These are phyloP conservation scores for Cercospora janseana DNA, from an alignment of 2,329 filamentous ascomycete species.

Conservation along the genomic window DNA sequence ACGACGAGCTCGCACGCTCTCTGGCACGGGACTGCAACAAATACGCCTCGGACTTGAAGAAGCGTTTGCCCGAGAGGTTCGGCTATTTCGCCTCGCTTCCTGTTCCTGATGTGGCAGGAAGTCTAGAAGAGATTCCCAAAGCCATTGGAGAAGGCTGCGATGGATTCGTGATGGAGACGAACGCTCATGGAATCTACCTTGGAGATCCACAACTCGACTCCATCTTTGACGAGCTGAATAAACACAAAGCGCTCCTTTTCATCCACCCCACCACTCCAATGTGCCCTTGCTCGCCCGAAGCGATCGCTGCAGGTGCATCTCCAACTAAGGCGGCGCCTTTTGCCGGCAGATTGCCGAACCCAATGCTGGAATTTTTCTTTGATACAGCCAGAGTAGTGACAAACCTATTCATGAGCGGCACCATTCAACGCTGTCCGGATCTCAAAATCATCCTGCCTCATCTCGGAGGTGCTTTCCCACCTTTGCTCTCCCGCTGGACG, in stretches of 20 bases:
- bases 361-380: slow-evolving; percentile 55
- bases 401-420: slow-evolving; percentile 51
- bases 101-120: slow-evolving; percentile 50
- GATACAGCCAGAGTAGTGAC: slow-evolving; percentile 51
- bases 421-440: slow-evolving; percentile 47
- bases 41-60: slow-evolving; percentile 44
- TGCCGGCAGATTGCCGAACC: slow-evolving; percentile 41
- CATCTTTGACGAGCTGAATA: slow-evolving; percentile 52
- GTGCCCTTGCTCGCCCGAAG: slow-evolving; percentile 33
- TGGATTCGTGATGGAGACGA: slow-evolving; percentile 54
- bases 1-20: slow-evolving; percentile 39
- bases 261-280: slow-evolving; percentile 56
- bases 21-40: slow-evolving; percentile 45
- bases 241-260: slow-evolving; percentile 50
- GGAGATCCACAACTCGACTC: slow-evolving; percentile 48
- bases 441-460: slow-evolving; percentile 53
- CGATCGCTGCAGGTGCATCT: slow-evolving; percentile 20
- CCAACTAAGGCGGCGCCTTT: slow-evolving; percentile 41
- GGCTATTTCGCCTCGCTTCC: slow-evolving; percentile 57
- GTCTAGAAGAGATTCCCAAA: slow-evolving; percentile 50
- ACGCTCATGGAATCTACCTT: slow-evolving; percentile 54
- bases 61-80: slow-evolving; percentile 43
- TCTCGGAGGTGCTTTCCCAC: slow-evolving; percentile 47
- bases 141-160: slow-evolving; percentile 48
- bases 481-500: slow-evolving; percentile 47